Evolutionary conservation across 2,329 filamentous ascomycete genomes (phyloP).

Genomic region (Piedraia hortae): DNA sequence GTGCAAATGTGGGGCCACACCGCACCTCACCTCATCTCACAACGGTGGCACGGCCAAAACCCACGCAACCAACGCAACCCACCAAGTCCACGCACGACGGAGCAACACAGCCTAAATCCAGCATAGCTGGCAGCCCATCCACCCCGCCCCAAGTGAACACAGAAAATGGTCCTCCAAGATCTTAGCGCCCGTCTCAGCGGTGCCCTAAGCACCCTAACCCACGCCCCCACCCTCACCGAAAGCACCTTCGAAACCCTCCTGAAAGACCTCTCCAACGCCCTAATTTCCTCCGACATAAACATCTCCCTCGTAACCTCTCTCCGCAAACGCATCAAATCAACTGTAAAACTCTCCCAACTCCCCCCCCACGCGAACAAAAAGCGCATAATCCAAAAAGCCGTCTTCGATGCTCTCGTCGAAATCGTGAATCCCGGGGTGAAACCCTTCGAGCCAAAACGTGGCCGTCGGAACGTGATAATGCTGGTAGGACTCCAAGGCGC

Average conservation of each 20-base stretch:
- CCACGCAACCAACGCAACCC: too few relatives aligned
- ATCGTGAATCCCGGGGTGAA: slow-evolving; percentile 89
- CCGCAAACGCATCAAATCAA: slow-evolving; percentile 69
- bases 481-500: slow-evolving; percentile 95
- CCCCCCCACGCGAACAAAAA: slow-evolving; percentile 91
- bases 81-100: too few relatives aligned
- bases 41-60: too few relatives aligned
- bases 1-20: too few relatives aligned
- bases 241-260: slow-evolving; percentile 98
- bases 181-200: slow-evolving; percentile 93
- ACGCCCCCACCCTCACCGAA: slow-evolving; percentile 81
- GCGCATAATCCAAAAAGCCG: slow-evolving; percentile 85
- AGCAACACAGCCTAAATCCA: too few relatives aligned
- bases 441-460: slow-evolving; percentile 90
- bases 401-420: slow-evolving; percentile 88
- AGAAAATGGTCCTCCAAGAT: slow-evolving; percentile 88
- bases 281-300: slow-evolving; percentile 92
- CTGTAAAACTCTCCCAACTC: slow-evolving; percentile 86
- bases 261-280: slow-evolving; percentile 88
- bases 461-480: slow-evolving; percentile 93
- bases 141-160: slow-evolving; percentile 1
- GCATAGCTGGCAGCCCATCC: background rate
- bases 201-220: slow-evolving; percentile 77
- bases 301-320: slow-evolving; percentile 75
- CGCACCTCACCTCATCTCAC: too few relatives aligned